phyloP scores from a whole-genome alignment of 441 rosid genomes.

The Brassica hybrid region DNA sequence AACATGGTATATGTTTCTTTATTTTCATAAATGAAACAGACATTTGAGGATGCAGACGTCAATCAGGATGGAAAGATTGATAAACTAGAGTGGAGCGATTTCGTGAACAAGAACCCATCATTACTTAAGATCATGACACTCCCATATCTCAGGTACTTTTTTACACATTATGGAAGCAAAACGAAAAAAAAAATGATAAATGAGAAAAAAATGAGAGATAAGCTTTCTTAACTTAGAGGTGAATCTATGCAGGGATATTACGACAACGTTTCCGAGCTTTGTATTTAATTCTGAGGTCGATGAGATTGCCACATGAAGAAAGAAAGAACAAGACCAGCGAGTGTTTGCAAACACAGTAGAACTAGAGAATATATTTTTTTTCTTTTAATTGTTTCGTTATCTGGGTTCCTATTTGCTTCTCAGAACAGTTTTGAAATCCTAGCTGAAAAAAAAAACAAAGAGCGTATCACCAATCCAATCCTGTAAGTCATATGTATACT shows the following conservation, averaged over 20 bases:
- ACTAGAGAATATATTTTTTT: slow-evolving; percentile 22
- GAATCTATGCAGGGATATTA: slow-evolving; percentile 76
- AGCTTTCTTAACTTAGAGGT: neutral
- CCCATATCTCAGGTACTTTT: slow-evolving; percentile 82
- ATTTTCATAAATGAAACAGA: slow-evolving; percentile 52
- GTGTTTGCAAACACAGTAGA: slow-evolving; percentile 35
- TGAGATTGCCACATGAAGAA: slow-evolving; percentile 52
- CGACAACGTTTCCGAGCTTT: slow-evolving; percentile 95
- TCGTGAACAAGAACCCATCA: slow-evolving; percentile 83
- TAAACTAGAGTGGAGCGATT: slow-evolving; percentile 79
- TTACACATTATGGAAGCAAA: neutral
- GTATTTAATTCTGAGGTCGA: slow-evolving; percentile 92
- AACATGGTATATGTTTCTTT: neutral
- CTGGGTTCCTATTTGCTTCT: slow-evolving; percentile 38
- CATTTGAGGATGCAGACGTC: slow-evolving; percentile 87
- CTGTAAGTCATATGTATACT: neutral
- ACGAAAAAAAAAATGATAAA: neutral
- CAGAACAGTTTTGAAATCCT: slow-evolving; percentile 32
- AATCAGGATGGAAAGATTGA: slow-evolving; percentile 89
- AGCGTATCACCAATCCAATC: slow-evolving; percentile 14
- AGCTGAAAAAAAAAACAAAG: neutral
- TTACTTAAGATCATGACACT: slow-evolving; percentile 93
- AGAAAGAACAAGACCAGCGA: neutral
- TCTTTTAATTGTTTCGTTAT: slow-evolving; percentile 9
- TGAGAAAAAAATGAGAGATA: neutral